A percentile compares a stretch with the other conserved stretches of the same genome.
phyloP scores from a whole-genome alignment of 2,329 filamentous ascomycete species.

The Xylaria sp. region DNA sequence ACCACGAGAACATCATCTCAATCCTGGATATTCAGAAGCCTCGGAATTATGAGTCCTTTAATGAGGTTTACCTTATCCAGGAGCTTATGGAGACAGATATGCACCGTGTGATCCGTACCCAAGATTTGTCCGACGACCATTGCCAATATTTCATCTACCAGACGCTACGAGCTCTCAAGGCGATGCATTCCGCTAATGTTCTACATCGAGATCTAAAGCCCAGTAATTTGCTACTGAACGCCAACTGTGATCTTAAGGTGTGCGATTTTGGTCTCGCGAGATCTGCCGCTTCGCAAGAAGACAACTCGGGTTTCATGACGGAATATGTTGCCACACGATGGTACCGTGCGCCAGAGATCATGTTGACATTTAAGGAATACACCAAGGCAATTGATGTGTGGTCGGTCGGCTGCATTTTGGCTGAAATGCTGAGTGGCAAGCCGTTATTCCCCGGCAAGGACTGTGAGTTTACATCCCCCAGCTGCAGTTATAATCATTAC shows the following conservation, averaged over 20 bases:
- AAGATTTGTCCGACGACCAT: slow-evolving; percentile 98
- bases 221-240: slow-evolving; percentile 95
- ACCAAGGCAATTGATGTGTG: slow-evolving; percentile 99
- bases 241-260: slow-evolving; percentile 98
- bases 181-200: slow-evolving; percentile 99
- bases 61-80: slow-evolving; percentile 99
- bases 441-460: slow-evolving; percentile 98
- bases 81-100: slow-evolving; percentile 99
- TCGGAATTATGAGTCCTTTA: slow-evolving; percentile 93
- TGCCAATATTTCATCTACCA: slow-evolving; percentile 99
- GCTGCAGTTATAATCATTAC: not conserved
- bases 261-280: slow-evolving; percentile 97
- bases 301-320: slow-evolving; percentile 99
- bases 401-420: slow-evolving; percentile 97
- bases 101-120: slow-evolving; percentile 98
- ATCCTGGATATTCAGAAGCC: slow-evolving; percentile 99
- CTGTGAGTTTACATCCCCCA: slow-evolving; percentile 68
- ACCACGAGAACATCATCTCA: slow-evolving; percentile 99
- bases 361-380: slow-evolving; percentile 99
- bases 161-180: slow-evolving; percentile 95
- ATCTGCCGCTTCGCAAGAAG: slow-evolving; percentile 95
- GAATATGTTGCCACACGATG: slow-evolving; percentile 99
- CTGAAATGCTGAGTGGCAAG: slow-evolving; percentile 99
- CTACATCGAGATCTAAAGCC: slow-evolving; percentile 97
- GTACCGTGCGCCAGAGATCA: slow-evolving; percentile 99